Percentiles rank a stretch among this genome's conserved stretches.
Conservation (phyloP, 345 rosid species). For the Physaria fendleri region DNA sequence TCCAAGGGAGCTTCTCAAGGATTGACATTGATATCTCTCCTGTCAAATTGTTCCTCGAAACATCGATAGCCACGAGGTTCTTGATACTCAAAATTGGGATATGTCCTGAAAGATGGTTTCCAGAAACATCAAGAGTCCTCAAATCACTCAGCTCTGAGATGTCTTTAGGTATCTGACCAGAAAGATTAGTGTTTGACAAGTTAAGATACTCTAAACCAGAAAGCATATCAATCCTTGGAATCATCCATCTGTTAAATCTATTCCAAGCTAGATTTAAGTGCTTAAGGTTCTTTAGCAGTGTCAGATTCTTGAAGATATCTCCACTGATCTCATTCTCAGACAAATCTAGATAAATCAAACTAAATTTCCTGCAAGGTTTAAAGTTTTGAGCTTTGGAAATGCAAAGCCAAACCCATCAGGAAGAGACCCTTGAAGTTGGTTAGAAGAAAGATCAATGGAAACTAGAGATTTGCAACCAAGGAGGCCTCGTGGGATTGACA, state of each 20-base stretch:
- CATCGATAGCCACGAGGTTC: constrained; percentile 57
- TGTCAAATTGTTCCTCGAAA: constrained; percentile 70
- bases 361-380: constrained; percentile 69
- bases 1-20: constrained; percentile 46
- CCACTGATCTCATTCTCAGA: constrained; percentile 86
- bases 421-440: constrained; percentile 59
- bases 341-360: constrained; percentile 65
- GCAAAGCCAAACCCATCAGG: constrained; percentile 74
- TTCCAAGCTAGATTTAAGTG: constrained; percentile 76
- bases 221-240: constrained; percentile 47
- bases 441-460: constrained; percentile 60
- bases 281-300: constrained; percentile 48
- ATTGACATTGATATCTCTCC: constrained; percentile 66
- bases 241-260: constrained; percentile 51
- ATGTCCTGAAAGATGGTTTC: constrained; percentile 57
- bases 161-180: constrained; percentile 58
- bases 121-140: constrained; percentile 66
- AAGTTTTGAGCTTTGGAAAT: constrained; percentile 55
- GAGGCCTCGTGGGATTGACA: constrained; percentile 54
- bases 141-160: constrained; percentile 44
- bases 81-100: constrained; percentile 42
- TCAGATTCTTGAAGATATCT: constrained; percentile 46
- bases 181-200: constrained; percentile 59
- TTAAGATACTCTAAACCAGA: constrained; percentile 61
- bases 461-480: constrained; percentile 47